Evolutionary conservation across 2,329 filamentous ascomycete species (phyloP).

Genomic region (Rosellinia necatrix): DNA sequence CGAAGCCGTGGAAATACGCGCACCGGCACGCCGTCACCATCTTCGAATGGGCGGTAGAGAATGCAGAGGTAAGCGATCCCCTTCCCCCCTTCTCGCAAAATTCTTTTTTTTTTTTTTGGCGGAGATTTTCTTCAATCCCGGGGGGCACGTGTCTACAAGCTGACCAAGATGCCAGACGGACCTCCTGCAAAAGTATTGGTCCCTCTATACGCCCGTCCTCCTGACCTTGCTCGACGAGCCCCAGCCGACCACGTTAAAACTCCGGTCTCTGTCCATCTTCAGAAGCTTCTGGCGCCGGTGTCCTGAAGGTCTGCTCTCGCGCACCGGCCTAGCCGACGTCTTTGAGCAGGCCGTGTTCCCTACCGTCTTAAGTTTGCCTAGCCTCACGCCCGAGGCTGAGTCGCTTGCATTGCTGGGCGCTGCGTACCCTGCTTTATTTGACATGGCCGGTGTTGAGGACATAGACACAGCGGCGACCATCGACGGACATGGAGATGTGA

Average conservation of each 20-base stretch:
- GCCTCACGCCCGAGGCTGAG: slow-evolving; percentile 74
- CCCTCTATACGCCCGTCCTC: slow-evolving; percentile 70
- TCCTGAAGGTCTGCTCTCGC: slow-evolving; percentile 56
- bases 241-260: slow-evolving; percentile 53
- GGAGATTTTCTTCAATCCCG: too few relatives aligned
- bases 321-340: slow-evolving; percentile 68
- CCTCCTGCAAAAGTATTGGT: slow-evolving; percentile 64
- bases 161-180: slow-evolving; percentile 13
- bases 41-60: slow-evolving; percentile 63
- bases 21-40: slow-evolving; percentile 57
- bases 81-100: too few relatives aligned
- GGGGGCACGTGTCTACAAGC: too few relatives aligned
- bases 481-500: neutral
- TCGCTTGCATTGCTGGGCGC: slow-evolving; percentile 66
- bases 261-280: slow-evolving; percentile 60
- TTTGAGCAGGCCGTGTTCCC: slow-evolving; percentile 73
- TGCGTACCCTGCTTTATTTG: slow-evolving; percentile 70
- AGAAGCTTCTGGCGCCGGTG: slow-evolving; percentile 59
- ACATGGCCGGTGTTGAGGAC: slow-evolving; percentile 52
- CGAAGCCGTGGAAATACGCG: slow-evolving; percentile 66
- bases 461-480: neutral
- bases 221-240: slow-evolving; percentile 71
- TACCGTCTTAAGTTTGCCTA: slow-evolving; percentile 76
- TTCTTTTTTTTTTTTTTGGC: too few relatives aligned
- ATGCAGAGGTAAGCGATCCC: slow-evolving; percentile 50